These are phyloP conservation scores for Rhodamnia argentea DNA, from an alignment of 345 rosid genomes.

Conservation along the genomic window DNA sequence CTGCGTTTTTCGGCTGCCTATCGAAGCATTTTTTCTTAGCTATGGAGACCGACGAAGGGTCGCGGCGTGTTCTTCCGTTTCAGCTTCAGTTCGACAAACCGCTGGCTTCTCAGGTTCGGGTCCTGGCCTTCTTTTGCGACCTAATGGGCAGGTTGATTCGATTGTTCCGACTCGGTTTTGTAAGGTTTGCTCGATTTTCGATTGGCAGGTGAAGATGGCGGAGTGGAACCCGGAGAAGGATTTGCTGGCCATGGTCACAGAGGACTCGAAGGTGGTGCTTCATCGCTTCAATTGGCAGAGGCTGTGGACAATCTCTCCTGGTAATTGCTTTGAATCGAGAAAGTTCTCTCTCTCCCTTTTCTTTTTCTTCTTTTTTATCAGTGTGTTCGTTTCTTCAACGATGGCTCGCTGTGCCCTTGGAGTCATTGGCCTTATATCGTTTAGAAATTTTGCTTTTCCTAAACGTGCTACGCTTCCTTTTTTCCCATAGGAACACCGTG, in stretches of 20 bases:
- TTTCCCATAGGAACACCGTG: not conserved
- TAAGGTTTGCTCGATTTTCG: not conserved
- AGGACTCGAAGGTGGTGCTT: slow-evolving; percentile 69
- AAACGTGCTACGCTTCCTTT: not conserved
- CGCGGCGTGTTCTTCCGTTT: not conserved
- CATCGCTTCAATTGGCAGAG: slow-evolving; percentile 96
- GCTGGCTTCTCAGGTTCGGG: not conserved
- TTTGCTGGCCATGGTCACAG: slow-evolving; percentile 82
- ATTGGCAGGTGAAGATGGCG: slow-evolving; percentile 54
- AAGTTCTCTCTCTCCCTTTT: too few relatives aligned
- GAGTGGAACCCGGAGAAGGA: slow-evolving; percentile 97
- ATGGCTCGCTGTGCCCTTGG: too few relatives aligned
- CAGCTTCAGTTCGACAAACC: not conserved
- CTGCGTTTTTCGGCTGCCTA: not conserved
- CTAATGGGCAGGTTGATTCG: not conserved
- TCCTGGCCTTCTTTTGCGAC: not conserved
- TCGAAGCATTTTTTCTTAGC: not conserved
- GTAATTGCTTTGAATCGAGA: slow-evolving; percentile 13
- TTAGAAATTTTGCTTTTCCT: not conserved
- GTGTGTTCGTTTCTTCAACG: too few relatives aligned
- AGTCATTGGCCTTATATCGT: too few relatives aligned
- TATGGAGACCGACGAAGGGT: not conserved
- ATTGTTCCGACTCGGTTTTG: not conserved
- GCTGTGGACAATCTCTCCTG: slow-evolving; percentile 72
- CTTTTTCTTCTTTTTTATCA: too few relatives aligned